Evolutionary conservation across 257 asterid genomes (phyloP).

Genomic region (Voacanga thouarsii): DNA sequence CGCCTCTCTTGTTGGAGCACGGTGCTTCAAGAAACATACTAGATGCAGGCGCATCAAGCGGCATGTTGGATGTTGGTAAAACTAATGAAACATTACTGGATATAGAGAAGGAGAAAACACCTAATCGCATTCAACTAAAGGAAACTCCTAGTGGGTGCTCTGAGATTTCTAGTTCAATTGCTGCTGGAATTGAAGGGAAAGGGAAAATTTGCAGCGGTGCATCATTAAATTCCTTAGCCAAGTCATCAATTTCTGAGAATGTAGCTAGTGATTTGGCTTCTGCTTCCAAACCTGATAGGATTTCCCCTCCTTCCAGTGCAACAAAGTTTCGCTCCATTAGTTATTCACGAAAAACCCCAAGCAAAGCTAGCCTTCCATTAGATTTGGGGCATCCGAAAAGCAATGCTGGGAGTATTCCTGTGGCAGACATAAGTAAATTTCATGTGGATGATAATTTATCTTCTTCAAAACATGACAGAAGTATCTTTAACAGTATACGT

Average conservation of each 20-base stretch:
- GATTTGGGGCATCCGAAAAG: conserved; percentile 33
- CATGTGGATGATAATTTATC: conserved; percentile 30
- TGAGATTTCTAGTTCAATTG: conserved; percentile 27
- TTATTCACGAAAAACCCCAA: conserved; percentile 31
- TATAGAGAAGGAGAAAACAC: conserved; percentile 24
- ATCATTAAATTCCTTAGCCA: conserved; percentile 24
- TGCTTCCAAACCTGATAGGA: conserved; percentile 37
- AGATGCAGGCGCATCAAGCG: conserved; percentile 30
- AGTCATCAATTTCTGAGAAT: conserved; percentile 26
- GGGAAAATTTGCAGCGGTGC: conserved; percentile 27
- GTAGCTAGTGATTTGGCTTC: conserved; percentile 29
- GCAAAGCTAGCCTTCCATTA: conserved; percentile 32
- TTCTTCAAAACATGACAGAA: conserved; percentile 27
- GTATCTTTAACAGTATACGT: conserved; percentile 20
- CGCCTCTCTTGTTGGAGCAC: conserved; percentile 32
- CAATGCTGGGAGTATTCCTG: conserved; percentile 28
- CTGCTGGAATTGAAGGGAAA: conserved; percentile 32
- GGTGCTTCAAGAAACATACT: conserved; percentile 32
- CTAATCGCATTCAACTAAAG: conserved; percentile 20
- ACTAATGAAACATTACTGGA: conserved; percentile 24
- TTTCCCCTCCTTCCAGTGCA: conserved; percentile 31
- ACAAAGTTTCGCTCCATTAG: conserved; percentile 33
- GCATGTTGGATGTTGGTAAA: conserved; percentile 26
- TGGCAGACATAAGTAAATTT: conserved; percentile 23
- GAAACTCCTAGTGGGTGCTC: conserved; percentile 26